Conservation (phyloP, 306 rosid genomes). For the Nissolia schottii region DNA sequence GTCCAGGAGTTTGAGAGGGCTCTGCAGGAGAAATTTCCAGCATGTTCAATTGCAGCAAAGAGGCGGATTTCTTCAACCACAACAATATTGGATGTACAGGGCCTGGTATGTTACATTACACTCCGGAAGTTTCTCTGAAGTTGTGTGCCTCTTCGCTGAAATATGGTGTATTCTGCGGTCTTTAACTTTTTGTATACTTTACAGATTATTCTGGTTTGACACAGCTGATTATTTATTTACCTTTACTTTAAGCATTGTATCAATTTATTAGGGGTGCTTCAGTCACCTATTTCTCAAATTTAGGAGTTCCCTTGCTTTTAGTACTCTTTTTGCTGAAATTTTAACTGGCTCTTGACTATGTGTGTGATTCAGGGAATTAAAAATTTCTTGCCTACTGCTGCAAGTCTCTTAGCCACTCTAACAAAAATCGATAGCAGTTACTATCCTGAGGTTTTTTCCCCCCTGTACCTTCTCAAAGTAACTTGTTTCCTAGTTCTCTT, state of each 20-base stretch:
- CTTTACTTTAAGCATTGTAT: neutral
- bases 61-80: constrained; percentile 62
- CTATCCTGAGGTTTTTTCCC: constrained; percentile 74
- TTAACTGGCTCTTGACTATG: constrained; percentile 7
- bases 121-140: neutral
- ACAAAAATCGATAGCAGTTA: constrained; percentile 64
- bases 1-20: constrained; percentile 86
- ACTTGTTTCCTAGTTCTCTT: neutral
- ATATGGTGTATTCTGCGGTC: neutral
- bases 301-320: neutral
- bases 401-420: constrained; percentile 59
- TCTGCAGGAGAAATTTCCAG: constrained; percentile 73
- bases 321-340: neutral
- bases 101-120: constrained; percentile 56
- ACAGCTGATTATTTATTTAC: neutral
- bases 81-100: constrained; percentile 78
- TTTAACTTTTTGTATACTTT: neutral
- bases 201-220: neutral
- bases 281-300: neutral
- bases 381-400: constrained; percentile 68
- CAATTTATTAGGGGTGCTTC: neutral
- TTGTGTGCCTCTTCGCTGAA: neutral
- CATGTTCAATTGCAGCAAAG: constrained; percentile 77
- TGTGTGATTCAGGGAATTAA: constrained; percentile 62
- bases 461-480: neutral